Conservation (phyloP, 2,329 filamentous ascomycete species). For the Canariomyces notabilis region DNA sequence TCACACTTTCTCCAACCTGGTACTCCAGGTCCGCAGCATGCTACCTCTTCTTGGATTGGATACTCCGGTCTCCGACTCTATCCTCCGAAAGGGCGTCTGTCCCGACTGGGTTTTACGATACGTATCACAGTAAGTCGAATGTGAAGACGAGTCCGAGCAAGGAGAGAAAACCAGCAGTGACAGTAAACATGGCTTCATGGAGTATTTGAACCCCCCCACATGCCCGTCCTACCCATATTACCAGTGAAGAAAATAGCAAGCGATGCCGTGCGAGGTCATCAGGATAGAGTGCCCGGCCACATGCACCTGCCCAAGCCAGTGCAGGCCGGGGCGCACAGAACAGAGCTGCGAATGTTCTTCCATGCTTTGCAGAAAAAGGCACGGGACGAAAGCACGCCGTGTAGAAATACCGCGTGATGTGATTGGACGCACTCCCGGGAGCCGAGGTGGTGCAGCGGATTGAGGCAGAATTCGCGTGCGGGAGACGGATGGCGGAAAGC, state of each 20-base stretch:
- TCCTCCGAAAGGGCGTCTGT: neutral
- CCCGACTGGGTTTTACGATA: neutral
- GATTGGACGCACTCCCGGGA: conserved; percentile 7
- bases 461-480: conserved; percentile 10
- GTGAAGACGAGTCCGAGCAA: neutral
- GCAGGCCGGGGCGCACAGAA: neutral
- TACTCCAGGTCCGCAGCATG: neutral
- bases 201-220: neutral
- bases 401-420: neutral
- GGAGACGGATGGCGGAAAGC: neutral
- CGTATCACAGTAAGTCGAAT: neutral
- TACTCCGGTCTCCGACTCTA: neutral
- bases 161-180: neutral
- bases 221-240: neutral
- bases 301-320: neutral
- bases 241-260: neutral
- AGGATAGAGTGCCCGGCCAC: neutral
- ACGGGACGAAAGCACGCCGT: conserved; percentile 1
- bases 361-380: neutral
- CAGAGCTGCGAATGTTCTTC: neutral
- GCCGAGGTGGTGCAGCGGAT: conserved; percentile 2
- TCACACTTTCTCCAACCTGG: neutral
- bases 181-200: neutral
- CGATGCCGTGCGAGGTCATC: neutral
- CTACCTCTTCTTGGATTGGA: conserved; percentile 1